Percentiles rank a stretch among this genome's conserved stretches.
These are phyloP conservation scores for Trichoderma pleuroti DNA, from an alignment of 2,329 filamentous ascomycete genomes.

Conservation along the genomic window DNA sequence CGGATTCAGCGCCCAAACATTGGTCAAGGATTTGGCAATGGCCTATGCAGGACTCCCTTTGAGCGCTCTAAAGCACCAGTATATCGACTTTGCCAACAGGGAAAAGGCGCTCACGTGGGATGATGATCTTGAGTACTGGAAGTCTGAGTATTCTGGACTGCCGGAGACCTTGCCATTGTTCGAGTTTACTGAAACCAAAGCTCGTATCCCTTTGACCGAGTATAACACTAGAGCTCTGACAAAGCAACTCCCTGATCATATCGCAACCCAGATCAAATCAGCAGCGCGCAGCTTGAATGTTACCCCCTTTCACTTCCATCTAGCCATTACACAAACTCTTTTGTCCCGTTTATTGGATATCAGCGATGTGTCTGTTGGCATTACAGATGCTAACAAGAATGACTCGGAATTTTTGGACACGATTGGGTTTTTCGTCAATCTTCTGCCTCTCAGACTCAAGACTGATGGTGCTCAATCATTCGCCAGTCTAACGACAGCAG, in stretches of 20 bases:
- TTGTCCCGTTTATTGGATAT: neutral
- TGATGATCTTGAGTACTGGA: conserved; percentile 20
- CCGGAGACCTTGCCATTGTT: conserved; percentile 21
- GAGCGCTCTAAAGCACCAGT: conserved; percentile 30
- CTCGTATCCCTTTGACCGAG: conserved; percentile 14
- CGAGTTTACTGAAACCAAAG: conserved; percentile 17
- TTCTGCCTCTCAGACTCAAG: neutral
- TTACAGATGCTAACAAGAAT: neutral
- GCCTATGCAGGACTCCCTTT: conserved; percentile 34
- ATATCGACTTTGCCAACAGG: conserved; percentile 32
- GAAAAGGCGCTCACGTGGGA: conserved; percentile 23
- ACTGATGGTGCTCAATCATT: conserved; percentile 29
- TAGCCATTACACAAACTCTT: neutral
- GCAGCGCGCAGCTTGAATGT: neutral
- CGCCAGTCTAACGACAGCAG: neutral
- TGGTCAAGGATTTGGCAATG: conserved; percentile 43
- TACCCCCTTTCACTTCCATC: conserved; percentile 25
- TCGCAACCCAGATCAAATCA: neutral
- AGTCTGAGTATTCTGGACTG: conserved; percentile 17
- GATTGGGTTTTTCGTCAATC: neutral
- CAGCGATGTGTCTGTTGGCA: neutral
- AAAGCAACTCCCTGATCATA: neutral
- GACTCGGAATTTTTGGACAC: neutral
- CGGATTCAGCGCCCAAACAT: conserved; percentile 42
- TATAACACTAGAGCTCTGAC: neutral